Evolutionary conservation across 1,284 basidiomycete species (phyloP).

Genomic region (Ganoderma lingzhi): DNA sequence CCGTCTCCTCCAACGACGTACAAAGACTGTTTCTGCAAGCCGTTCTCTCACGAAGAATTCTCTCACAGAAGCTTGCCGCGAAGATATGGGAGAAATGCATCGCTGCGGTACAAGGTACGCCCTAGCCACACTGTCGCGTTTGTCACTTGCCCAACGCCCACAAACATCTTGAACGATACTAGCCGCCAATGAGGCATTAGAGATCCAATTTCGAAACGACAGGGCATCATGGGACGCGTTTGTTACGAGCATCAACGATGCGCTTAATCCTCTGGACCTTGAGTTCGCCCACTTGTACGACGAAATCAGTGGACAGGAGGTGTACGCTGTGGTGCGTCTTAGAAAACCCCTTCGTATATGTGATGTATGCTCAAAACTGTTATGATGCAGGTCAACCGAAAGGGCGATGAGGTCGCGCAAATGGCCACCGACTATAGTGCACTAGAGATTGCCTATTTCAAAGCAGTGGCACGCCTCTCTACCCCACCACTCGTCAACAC

Average conservation of each 20-base stretch:
- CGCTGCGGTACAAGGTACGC: conserved; percentile 65
- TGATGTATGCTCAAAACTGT: not conserved
- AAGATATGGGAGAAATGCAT: conserved; percentile 73
- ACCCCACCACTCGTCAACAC: not conserved
- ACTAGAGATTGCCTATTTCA: conserved; percentile 83
- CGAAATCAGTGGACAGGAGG: conserved; percentile 67
- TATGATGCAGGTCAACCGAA: conserved; percentile 70
- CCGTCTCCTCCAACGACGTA: conserved; percentile 62
- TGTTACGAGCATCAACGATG: conserved; percentile 62
- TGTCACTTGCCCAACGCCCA: not conserved
- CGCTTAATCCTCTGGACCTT: conserved; percentile 73
- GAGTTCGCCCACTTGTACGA: conserved; percentile 72
- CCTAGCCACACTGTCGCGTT: conserved; percentile 10
- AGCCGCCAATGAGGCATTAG: conserved; percentile 62
- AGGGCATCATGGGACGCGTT: conserved; percentile 67
- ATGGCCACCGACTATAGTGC: conserved; percentile 84
- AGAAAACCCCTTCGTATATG: not conserved
- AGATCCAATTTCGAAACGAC: conserved; percentile 51
- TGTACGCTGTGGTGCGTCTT: conserved; percentile 68
- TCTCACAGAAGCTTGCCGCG: conserved; percentile 69
- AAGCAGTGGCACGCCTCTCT: conserved; percentile 66
- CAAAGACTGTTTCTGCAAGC: conserved; percentile 81
- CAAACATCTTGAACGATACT: not conserved
- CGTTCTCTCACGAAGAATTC: conserved; percentile 70
- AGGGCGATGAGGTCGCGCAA: conserved; percentile 81